phyloP scores from a whole-genome alignment of 192 early-diverging fungal genomes.

The Podila clonocystis region DNA sequence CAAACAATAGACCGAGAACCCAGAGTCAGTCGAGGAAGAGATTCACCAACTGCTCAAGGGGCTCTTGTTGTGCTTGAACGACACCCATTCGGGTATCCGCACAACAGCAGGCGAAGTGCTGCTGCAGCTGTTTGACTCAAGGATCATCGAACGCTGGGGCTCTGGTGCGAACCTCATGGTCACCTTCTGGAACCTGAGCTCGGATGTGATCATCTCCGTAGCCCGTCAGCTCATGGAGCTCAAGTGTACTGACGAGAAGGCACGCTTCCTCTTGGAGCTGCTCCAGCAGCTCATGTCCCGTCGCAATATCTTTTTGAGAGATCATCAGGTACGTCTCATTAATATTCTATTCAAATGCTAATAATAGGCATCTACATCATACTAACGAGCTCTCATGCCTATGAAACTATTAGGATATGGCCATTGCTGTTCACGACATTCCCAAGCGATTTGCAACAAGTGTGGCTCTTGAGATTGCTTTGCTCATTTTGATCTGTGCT shows the following conservation, averaged over 20 bases:
- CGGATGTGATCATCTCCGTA: conserved; percentile 70
- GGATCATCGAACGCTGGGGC: conserved; percentile 84
- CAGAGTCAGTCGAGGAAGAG: conserved; percentile 74
- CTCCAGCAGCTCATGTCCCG: conserved; percentile 72
- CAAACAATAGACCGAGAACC: conserved; percentile 66
- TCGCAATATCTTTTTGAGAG: conserved; percentile 67
- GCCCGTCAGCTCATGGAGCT: conserved; percentile 82
- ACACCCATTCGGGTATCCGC: conserved; percentile 75
- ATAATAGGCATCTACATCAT: background rate
- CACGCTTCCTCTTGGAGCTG: conserved; percentile 72
- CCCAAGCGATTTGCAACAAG: conserved; percentile 74
- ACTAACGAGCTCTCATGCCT: background rate
- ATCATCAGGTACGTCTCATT: conserved; percentile 50
- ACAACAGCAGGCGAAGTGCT: conserved; percentile 76
- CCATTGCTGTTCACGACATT: conserved; percentile 63
- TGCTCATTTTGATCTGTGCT: conserved; percentile 81
- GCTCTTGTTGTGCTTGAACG: conserved; percentile 80
- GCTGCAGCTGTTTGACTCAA: conserved; percentile 75
- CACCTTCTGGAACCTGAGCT: conserved; percentile 82
- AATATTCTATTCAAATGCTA: background rate
- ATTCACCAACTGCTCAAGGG: conserved; percentile 76
- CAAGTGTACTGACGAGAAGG: conserved; percentile 70
- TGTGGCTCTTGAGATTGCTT: conserved; percentile 77
- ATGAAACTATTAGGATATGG: conserved; percentile 45
- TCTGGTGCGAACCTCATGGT: conserved; percentile 74